Conservation (phyloP, 176 grass and related monocot genomes). For the Eragrostis curvula region DNA sequence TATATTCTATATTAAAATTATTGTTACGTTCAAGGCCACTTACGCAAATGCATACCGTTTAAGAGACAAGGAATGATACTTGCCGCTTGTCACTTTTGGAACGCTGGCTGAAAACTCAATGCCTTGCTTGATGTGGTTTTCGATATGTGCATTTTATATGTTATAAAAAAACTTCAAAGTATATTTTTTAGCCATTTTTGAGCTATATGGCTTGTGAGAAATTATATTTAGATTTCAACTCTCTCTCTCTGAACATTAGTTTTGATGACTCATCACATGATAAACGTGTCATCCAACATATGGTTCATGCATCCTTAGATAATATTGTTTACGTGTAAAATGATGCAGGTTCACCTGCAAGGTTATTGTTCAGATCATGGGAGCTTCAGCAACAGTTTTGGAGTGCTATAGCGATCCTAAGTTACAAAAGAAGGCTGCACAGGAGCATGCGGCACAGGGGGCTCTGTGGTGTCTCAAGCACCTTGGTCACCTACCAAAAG, state of each 20-base stretch:
- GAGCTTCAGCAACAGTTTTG: conserved; percentile 38
- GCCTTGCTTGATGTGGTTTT: background rate
- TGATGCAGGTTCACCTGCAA: conserved; percentile 84
- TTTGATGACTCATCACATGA: background rate
- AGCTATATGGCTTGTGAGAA: background rate
- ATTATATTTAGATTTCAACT: background rate
- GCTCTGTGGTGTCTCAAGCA: conserved; percentile 80
- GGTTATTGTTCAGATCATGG: conserved; percentile 62
- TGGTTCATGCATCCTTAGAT: background rate
- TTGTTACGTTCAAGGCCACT: background rate
- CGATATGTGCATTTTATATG: background rate
- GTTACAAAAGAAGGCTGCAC: conserved; percentile 67
- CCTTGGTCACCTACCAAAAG: conserved; percentile 52
- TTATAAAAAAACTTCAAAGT: background rate
- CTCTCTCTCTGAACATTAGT: background rate
- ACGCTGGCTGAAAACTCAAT: background rate
- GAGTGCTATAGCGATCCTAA: conserved; percentile 75
- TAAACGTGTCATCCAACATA: background rate
- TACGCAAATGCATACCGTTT: background rate
- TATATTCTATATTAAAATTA: background rate
- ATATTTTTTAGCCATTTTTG: background rate
- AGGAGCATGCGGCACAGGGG: conserved; percentile 82
- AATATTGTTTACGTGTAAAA: conserved; percentile 13
- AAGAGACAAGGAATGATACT: background rate
- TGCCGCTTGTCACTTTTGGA: background rate